Base-by-base conservation (phyloP, 306 rosid genomes). In the Trichosanthes cucumerina region DNA sequence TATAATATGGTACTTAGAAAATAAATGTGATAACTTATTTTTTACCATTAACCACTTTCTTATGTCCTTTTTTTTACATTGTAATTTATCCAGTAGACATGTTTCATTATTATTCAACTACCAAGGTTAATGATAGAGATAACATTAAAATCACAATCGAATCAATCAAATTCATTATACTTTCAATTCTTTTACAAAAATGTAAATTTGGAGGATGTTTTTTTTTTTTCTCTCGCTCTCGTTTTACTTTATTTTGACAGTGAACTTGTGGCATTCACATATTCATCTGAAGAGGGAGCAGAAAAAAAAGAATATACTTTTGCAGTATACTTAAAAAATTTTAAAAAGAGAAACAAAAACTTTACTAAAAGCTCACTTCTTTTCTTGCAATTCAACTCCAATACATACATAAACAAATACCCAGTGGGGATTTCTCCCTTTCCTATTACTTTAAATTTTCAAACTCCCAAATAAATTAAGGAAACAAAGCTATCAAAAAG, bases 331-430 rank as follows among this genome's bases (percentile, higher is more conserved):
- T 14, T 47, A 12, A 47, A 47, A 47, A 47, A n/a, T n/a, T n/a
- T 36, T 4, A 36, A 36, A 39, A 39, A 39, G 0, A 39, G 7
- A 4, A 33, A 36, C 26, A 41, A 68, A 21, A 68, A 39, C 75
- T 68, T 68, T 68, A 68, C 52, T 4, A 36, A 68, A 68, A 68
- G 50, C 28, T 41, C 75, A 68, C 75, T 39, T 39, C 75, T 39
- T 68, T 68, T 68, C 52, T 68, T 68, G 75, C 75, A 68, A 21
- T 36, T 64, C 24, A 64, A 64, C 71, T 33, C 71, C 46, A 33
- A 56, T 64, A 16, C 14, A 63, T 10, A 60, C 41, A 33, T 33
- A 64, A 64, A 64, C 71, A 64, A 64, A 64, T 18, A 64, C 71
- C 71, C 24, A 64, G 41, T 28, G 41, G 41, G 21, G n/a, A 63